phyloP scores from a whole-genome alignment of 805 yeast species.

The Hanseniaspora vineae region DNA sequence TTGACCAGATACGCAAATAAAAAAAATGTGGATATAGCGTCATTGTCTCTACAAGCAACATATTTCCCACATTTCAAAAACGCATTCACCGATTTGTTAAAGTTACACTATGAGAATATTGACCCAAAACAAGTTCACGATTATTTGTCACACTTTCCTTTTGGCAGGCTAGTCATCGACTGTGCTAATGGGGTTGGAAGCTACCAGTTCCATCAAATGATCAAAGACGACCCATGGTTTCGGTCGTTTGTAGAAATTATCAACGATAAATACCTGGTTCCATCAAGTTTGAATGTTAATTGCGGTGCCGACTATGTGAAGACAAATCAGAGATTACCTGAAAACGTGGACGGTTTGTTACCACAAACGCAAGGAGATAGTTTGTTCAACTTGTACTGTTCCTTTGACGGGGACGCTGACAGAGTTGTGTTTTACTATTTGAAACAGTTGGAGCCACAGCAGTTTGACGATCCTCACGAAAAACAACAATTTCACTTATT shows the following conservation, averaged over 20 bases:
- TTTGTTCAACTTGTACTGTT: slow-evolving; percentile 45
- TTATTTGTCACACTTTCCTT: slow-evolving; percentile 10
- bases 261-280: slow-evolving; percentile 41
- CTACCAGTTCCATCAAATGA: slow-evolving; percentile 44
- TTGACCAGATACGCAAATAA: slow-evolving; percentile 56
- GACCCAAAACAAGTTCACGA: background rate
- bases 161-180: slow-evolving; percentile 48
- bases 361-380: slow-evolving; percentile 15
- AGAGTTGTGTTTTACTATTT: slow-evolving; percentile 70
- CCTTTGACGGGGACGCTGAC: slow-evolving; percentile 97
- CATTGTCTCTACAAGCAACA: background rate
- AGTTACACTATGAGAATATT: background rate
- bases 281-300: slow-evolving; percentile 50
- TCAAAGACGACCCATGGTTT: slow-evolving; percentile 25
- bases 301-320: slow-evolving; percentile 97
- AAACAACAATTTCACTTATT: slow-evolving; percentile 37
- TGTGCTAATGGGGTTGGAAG: slow-evolving; percentile 98
- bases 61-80: background rate
- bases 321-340: slow-evolving; percentile 71
- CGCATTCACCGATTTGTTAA: slow-evolving; percentile 27
- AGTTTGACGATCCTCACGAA: too few species aligned
- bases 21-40: slow-evolving; percentile 47
- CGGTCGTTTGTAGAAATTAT: slow-evolving; percentile 31
- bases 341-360: slow-evolving; percentile 20
- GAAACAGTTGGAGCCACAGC: too few species aligned